phyloP scores from a whole-genome alignment of 2,329 filamentous ascomycete species.

The Colletotrichum tamarilloi region DNA sequence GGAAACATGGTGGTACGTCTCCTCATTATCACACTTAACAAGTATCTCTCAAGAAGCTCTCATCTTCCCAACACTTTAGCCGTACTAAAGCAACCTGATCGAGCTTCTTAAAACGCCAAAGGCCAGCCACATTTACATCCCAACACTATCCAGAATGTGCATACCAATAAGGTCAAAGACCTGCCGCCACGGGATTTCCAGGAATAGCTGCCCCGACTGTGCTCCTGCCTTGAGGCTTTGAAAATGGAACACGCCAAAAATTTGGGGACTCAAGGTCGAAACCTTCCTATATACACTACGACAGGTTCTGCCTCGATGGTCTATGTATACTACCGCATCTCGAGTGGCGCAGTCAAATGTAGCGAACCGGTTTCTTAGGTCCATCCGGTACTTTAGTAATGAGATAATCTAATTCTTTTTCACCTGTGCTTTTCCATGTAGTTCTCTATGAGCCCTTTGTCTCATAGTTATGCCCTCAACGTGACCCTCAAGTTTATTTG shows the following conservation, averaged over 20 bases:
- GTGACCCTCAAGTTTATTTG: no score
- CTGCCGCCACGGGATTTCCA: background rate
- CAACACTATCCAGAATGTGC: background rate
- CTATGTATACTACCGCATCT: background rate
- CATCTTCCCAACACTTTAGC: background rate
- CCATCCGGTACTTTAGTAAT: no score
- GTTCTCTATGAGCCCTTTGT: no score
- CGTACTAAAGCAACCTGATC: background rate
- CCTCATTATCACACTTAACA: background rate
- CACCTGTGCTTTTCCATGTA: no score
- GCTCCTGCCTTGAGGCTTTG: background rate
- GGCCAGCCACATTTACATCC: background rate
- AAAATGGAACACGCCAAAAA: background rate
- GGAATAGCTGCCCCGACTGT: background rate
- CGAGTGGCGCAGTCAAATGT: background rate
- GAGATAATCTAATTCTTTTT: no score
- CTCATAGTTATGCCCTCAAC: no score
- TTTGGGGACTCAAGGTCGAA: background rate
- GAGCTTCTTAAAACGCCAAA: background rate
- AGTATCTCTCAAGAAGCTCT: background rate
- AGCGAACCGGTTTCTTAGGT: background rate
- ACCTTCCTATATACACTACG: background rate
- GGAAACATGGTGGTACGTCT: background rate
- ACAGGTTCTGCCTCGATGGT: background rate
- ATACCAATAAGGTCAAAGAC: background rate